phyloP scores from a whole-genome alignment of 2,329 filamentous ascomycete species.

The Aspergillus aculeatinus region DNA sequence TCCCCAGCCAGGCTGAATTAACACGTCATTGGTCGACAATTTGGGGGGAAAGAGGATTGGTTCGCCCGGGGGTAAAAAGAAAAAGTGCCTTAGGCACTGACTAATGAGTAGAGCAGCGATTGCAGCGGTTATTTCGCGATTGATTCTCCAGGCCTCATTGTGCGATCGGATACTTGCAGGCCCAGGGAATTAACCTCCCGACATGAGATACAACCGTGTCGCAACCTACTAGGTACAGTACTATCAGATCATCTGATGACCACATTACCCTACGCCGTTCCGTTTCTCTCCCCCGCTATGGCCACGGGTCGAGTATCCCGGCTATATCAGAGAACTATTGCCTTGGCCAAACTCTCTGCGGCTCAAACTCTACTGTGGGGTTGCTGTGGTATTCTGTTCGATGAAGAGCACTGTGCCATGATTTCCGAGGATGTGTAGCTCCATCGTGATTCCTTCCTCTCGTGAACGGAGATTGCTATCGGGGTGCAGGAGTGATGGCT shows the following conservation, averaged over 20 bases:
- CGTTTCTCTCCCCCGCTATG: background rate
- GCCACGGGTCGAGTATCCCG: background rate
- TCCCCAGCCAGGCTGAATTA: background rate
- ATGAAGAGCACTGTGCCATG: background rate
- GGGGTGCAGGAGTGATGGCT: background rate
- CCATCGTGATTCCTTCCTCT: background rate
- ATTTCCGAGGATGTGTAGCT: too few species aligned
- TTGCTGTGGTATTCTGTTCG: background rate
- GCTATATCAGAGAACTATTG: background rate
- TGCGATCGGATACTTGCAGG: constrained; percentile 28
- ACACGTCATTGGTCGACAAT: constrained; percentile 14
- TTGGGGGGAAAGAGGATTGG: background rate
- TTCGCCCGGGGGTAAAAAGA: background rate
- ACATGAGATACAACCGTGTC: constrained; percentile 6
- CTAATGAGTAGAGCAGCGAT: constrained; percentile 15
- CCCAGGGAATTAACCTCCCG: constrained; percentile 5
- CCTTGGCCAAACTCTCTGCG: background rate
- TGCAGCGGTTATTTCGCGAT: constrained; percentile 11
- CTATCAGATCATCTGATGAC: constrained; percentile 14
- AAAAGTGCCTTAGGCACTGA: constrained; percentile 4
- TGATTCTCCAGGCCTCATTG: constrained; percentile 9
- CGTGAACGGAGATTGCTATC: too few species aligned
- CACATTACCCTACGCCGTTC: background rate
- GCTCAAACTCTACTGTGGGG: background rate
- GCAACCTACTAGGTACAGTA: constrained; percentile 8